phyloP scores from a whole-genome alignment of 1,284 basidiomycete genomes.

The Sporisorium reilianum region DNA sequence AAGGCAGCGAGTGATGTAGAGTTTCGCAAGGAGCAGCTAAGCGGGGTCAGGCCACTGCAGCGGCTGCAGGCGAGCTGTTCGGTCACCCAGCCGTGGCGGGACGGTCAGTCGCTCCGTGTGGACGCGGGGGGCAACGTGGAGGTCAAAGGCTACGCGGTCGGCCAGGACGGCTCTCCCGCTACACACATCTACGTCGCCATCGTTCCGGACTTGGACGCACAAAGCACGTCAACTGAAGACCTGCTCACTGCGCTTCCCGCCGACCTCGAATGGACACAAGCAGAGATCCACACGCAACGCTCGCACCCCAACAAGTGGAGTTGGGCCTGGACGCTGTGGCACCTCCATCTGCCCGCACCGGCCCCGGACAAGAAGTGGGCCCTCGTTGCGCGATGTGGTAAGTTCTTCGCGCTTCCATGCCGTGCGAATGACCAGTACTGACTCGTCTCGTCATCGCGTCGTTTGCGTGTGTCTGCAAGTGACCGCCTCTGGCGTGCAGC shows the following conservation, averaged over 20 bases:
- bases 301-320: constrained; percentile 17
- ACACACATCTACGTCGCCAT: constrained; percentile 20
- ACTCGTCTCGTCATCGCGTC: not conserved
- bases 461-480: constrained; percentile 4
- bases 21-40: constrained; percentile 25
- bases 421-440: not conserved
- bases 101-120: not conserved
- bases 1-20: constrained; percentile 15
- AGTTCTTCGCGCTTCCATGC: constrained; percentile 5
- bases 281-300: constrained; percentile 8
- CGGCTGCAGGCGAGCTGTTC: constrained; percentile 42
- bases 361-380: constrained; percentile 7
- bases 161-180: constrained; percentile 39
- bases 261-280: constrained; percentile 30
- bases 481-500: constrained; percentile 44
- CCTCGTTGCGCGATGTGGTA: constrained; percentile 42
- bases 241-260: constrained; percentile 23
- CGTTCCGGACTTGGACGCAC: constrained; percentile 7
- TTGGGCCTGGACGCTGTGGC: constrained; percentile 58
- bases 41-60: constrained; percentile 28
- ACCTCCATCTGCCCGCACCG: constrained; percentile 16
- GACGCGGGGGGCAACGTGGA: constrained; percentile 2
- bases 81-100: constrained; percentile 25
- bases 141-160: constrained; percentile 50
- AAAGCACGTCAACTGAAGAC: constrained; percentile 6